A percentile compares a stretch with the other conserved stretches of the same genome.
Evolutionary conservation across 106 monocot genomes (phyloP).

Genomic region (Agapanthus africanus): DNA sequence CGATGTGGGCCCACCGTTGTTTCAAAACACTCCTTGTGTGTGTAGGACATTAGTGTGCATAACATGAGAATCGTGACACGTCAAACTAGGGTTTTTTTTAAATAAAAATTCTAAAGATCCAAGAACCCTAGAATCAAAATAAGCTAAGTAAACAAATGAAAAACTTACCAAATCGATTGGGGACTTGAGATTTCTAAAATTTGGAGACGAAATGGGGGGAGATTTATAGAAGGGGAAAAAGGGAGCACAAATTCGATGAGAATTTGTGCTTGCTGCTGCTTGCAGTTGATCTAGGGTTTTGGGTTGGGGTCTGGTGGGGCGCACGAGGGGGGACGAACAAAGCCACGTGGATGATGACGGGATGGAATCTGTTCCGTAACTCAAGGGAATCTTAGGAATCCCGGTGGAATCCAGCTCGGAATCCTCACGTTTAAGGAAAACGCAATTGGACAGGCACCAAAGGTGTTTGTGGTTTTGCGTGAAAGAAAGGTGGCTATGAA

Average conservation of each 20-base stretch:
- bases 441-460: neutral
- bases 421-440: no score
- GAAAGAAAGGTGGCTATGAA: neutral
- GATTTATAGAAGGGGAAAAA: neutral
- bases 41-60: no score
- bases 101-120: neutral
- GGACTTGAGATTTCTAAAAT: neutral
- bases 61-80: no score
- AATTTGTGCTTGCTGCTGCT: neutral
- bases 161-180: no score
- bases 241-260: no score
- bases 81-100: neutral
- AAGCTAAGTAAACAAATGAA: no score
- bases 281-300: neutral
- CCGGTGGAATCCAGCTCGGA: neutral
- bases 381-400: neutral
- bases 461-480: neutral
- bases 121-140: slow-evolving; percentile 1
- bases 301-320: neutral
- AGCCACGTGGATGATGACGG: slow-evolving; percentile 4
- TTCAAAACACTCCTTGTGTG: no score
- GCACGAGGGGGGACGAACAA: neutral
- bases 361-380: neutral
- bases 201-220: neutral
- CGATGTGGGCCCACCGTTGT: no score